Evolutionary conservation across 768 basidiomycete genomes (phyloP).

Genomic region (Boletellus emodensis): DNA sequence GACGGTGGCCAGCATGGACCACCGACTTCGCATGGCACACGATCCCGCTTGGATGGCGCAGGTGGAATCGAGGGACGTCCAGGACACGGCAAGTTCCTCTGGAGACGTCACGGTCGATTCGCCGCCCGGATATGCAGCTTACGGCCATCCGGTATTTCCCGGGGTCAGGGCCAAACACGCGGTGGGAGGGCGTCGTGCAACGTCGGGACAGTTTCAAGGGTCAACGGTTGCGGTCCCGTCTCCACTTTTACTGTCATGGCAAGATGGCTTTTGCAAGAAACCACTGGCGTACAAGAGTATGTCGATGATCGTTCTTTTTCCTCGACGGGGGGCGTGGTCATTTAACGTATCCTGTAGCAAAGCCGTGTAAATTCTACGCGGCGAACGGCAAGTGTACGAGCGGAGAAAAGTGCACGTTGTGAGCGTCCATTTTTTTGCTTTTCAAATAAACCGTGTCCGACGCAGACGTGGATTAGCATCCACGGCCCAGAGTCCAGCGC

Average conservation of each 20-base stretch:
- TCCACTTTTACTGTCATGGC: conserved; percentile 2
- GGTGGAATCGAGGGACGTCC: background rate
- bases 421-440: conserved; percentile 21
- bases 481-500: conserved; percentile 33
- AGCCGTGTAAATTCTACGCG: conserved; percentile 56
- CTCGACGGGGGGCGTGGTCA: background rate
- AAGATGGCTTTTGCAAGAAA: conserved; percentile 19
- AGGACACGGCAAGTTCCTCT: conserved; percentile 3
- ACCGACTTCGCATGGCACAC: conserved; percentile 4
- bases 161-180: conserved; percentile 8
- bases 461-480: conserved; percentile 33
- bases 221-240: conserved; percentile 1
- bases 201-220: conserved; percentile 8
- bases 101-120: conserved; percentile 10
- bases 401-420: conserved; percentile 60
- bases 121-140: conserved; percentile 8
- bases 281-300: conserved; percentile 29
- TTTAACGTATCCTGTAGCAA: conserved; percentile 36
- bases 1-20: conserved; percentile 10
- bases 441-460: background rate
- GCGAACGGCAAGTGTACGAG: conserved; percentile 46
- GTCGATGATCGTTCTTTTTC: conserved; percentile 5
- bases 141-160: conserved; percentile 15
- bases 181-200: conserved; percentile 2
- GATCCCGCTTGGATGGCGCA: conserved; percentile 2